Conservation (phyloP, 1,284 basidiomycete species). For the Puccinia hordei region DNA sequence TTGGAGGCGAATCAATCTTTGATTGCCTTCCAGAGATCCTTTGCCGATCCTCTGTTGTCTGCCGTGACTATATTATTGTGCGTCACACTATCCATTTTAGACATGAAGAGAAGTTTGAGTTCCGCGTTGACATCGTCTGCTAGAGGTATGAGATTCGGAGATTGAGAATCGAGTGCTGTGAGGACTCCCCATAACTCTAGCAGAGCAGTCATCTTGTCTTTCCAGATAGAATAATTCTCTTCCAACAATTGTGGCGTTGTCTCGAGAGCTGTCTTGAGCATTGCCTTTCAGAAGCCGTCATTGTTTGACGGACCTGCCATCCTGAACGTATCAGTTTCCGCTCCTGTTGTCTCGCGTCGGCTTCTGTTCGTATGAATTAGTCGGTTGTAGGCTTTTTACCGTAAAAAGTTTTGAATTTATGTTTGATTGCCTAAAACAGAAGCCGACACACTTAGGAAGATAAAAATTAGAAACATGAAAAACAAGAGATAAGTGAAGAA, state of each 20-base stretch:
- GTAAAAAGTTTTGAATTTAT: no score
- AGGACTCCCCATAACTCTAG: neutral
- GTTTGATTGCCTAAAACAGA: no score
- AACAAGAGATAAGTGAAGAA: no score
- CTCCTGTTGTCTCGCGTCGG: no score
- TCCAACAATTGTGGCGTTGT: neutral
- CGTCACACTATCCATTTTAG: neutral
- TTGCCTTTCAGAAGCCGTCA: neutral
- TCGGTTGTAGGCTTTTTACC: no score
- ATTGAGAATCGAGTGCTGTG: neutral
- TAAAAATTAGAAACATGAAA: no score
- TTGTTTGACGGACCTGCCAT: no score
- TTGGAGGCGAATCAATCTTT: neutral
- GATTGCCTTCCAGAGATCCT: slow-evolving; percentile 2
- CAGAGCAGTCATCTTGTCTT: neutral
- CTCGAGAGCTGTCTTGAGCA: neutral
- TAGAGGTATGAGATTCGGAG: slow-evolving; percentile 5
- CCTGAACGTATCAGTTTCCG: no score
- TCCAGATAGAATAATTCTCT: neutral
- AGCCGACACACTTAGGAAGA: no score
- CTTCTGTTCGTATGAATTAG: no score
- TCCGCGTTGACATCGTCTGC: neutral
- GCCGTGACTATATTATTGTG: slow-evolving; percentile 2
- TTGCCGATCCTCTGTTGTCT: neutral
- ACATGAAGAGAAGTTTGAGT: neutral